Evolutionary conservation across 2,329 filamentous ascomycete species (phyloP).

Genomic region (Herpotrichia juniperi): DNA sequence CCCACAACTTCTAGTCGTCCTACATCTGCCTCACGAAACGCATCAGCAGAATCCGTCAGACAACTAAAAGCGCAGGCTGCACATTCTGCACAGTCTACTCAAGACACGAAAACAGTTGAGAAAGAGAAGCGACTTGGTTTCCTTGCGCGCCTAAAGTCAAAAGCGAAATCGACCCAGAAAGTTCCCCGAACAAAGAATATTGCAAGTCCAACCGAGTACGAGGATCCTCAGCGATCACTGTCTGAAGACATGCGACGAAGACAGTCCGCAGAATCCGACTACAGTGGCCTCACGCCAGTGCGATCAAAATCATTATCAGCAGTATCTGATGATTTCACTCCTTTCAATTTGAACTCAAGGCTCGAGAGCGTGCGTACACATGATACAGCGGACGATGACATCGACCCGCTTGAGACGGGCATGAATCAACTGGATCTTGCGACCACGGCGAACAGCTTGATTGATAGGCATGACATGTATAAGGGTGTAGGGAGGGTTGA

Average conservation of each 20-base stretch:
- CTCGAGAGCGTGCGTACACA: constrained; percentile 19
- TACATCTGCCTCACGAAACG: constrained; percentile 15
- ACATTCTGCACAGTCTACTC: too few species aligned
- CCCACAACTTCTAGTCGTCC: neutral
- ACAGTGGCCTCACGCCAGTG: constrained; percentile 28
- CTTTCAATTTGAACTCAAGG: constrained; percentile 29
- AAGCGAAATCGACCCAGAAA: constrained; percentile 20
- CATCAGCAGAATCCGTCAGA: constrained; percentile 28
- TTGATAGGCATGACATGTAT: constrained; percentile 53
- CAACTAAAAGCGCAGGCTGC: constrained; percentile 13
- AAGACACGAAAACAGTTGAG: constrained; percentile 3
- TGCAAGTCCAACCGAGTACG: constrained; percentile 14
- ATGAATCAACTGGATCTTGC: constrained; percentile 27
- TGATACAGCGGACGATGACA: neutral
- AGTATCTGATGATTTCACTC: constrained; percentile 30
- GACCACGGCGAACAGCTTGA: constrained; percentile 42
- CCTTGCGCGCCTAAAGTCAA: constrained; percentile 35
- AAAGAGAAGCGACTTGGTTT: constrained; percentile 37
- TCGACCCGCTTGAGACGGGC: constrained; percentile 16
- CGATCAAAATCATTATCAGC: constrained; percentile 43
- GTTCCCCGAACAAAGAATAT: constrained; percentile 24
- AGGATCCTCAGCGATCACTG: constrained; percentile 34
- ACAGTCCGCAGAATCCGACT: constrained; percentile 5
- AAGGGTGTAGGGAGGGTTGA: constrained; percentile 40
- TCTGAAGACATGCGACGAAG: constrained; percentile 24